Percentiles rank a stretch among this genome's conserved stretches.
phyloP scores from a whole-genome alignment of 75 land plant species.

The Sequoiadendron giganteum region DNA sequence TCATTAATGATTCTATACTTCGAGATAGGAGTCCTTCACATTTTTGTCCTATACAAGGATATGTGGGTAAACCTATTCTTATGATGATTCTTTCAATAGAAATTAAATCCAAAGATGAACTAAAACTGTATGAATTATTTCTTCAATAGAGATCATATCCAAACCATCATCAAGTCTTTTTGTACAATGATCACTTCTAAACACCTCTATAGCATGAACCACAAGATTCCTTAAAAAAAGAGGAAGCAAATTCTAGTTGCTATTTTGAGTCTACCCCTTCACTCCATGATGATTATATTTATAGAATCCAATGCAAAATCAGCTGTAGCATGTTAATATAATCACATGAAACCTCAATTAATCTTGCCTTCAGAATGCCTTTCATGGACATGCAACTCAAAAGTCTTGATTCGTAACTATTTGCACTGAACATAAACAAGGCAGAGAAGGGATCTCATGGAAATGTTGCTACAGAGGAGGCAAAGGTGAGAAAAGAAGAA shows the following conservation, averaged over 20 bases:
- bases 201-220: conserved; percentile 11
- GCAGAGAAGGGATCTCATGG: conserved; percentile 68
- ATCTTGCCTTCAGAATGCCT: conserved; percentile 38
- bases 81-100: too few species aligned
- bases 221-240: conserved; percentile 36
- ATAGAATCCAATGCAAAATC: conserved; percentile 57
- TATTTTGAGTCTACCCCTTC: conserved; percentile 21
- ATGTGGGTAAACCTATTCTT: too few species aligned
- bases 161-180: neutral
- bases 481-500: neutral
- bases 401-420: conserved; percentile 16
- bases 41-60: too few species aligned
- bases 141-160: conserved; percentile 5
- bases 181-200: too few species aligned
- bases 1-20: too few species aligned
- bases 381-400: conserved; percentile 18
- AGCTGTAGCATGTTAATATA: conserved; percentile 23
- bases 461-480: too few species aligned
- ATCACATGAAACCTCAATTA: conserved; percentile 18
- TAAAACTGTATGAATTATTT: conserved; percentile 38
- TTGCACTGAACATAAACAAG: conserved; percentile 42
- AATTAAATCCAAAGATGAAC: too few species aligned
- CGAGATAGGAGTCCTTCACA: too few species aligned
- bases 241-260: conserved; percentile 42
- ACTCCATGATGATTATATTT: conserved; percentile 25